Evolutionary conservation across 1,284 basidiomycete genomes (phyloP).

Genomic region (Leccinum fallax): DNA sequence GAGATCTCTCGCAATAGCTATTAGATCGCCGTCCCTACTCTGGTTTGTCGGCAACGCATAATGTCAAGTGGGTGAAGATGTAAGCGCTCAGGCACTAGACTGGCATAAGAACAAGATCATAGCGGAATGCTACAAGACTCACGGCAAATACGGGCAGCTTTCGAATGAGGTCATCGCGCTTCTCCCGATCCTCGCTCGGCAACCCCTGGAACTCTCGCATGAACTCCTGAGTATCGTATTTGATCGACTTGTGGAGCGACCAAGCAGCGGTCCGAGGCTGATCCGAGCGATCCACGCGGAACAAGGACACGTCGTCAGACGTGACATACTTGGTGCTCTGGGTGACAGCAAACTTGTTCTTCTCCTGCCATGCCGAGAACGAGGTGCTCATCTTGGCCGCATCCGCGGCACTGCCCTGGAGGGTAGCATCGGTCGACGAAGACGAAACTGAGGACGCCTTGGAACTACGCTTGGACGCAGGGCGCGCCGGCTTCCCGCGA

Average conservation of each 20-base stretch:
- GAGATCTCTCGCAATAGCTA: not conserved
- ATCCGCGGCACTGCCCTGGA: not conserved
- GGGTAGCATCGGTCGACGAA: conserved; percentile 3
- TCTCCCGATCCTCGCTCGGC: conserved; percentile 16
- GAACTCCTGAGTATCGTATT: conserved; percentile 25
- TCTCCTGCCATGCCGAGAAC: conserved; percentile 26
- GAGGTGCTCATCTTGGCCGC: conserved; percentile 10
- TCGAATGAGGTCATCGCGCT: conserved; percentile 21
- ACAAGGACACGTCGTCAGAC: conserved; percentile 25
- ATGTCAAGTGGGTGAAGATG: conserved; percentile 30
- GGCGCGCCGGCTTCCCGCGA: not conserved
- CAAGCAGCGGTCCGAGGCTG: conserved; percentile 20
- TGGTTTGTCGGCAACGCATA: conserved; percentile 23
- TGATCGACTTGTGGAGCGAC: conserved; percentile 26
- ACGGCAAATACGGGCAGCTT: conserved; percentile 30
- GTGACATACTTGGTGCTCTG: conserved; percentile 16
- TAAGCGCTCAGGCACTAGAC: conserved; percentile 26
- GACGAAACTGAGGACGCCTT: not conserved
- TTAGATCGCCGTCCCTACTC: conserved; percentile 9
- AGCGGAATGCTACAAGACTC: conserved; percentile 3
- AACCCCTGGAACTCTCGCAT: conserved; percentile 19
- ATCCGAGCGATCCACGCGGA: conserved; percentile 30
- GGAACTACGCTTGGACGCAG: not conserved
- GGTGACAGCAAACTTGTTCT: conserved; percentile 11
- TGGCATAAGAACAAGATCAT: not conserved